Evolutionary conservation across 805 yeast genomes (phyloP).

Genomic region (Ogataea siamensis): DNA sequence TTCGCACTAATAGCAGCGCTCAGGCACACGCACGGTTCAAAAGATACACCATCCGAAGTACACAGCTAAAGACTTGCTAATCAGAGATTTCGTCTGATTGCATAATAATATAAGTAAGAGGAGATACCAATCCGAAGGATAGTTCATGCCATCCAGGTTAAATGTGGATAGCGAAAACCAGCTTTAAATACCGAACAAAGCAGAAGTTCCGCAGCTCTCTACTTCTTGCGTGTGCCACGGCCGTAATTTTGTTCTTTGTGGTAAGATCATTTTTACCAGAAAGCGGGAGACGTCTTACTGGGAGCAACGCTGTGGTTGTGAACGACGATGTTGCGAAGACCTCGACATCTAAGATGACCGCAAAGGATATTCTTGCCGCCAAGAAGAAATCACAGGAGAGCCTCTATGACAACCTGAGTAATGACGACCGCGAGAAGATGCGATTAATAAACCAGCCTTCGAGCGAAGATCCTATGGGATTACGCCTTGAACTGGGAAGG

Average conservation of each 20-base stretch:
- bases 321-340: slow-evolving; percentile 9
- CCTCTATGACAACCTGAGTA: slow-evolving; percentile 10
- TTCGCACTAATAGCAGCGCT: no score
- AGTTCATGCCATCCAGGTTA: no score
- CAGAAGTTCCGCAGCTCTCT: slow-evolving; percentile 9
- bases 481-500: slow-evolving; percentile 38
- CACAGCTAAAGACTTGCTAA: no score
- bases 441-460: slow-evolving; percentile 24
- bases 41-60: no score
- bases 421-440: slow-evolving; percentile 19
- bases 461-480: slow-evolving; percentile 34
- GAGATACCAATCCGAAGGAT: no score
- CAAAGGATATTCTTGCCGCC: slow-evolving; percentile 18
- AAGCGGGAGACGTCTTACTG: neutral
- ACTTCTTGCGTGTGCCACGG: slow-evolving; percentile 8
- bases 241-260: slow-evolving; percentile 7
- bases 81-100: no score
- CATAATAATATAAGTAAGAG: no score
- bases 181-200: slow-evolving; percentile 14
- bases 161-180: slow-evolving; percentile 7
- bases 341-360: slow-evolving; percentile 13
- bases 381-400: slow-evolving; percentile 6
- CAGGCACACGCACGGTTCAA: no score
- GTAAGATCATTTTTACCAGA: slow-evolving; percentile 6
- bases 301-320: slow-evolving; percentile 6